A percentile compares a stretch with the other conserved stretches of the same genome.
These are phyloP conservation scores for Basidiobolus meristosporus DNA, from an alignment of 371 early-diverging fungal species.

Conservation along the genomic window DNA sequence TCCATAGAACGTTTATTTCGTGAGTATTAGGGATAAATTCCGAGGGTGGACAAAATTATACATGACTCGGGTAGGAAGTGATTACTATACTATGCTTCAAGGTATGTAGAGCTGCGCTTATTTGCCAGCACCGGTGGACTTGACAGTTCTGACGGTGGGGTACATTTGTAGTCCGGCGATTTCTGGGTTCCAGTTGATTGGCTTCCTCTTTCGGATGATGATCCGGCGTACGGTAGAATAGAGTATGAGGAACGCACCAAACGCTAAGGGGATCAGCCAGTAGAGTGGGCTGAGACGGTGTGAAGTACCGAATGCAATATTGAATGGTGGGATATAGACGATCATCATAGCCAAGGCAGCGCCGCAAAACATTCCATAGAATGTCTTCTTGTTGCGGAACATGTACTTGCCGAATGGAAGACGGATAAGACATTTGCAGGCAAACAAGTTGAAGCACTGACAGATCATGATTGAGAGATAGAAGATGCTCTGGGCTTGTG, in stretches of 20 bases:
- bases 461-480: slow-evolving; percentile 60
- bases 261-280: slow-evolving; percentile 57
- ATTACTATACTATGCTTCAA: too few relatives aligned
- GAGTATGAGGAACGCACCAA: slow-evolving; percentile 52
- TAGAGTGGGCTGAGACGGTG: slow-evolving; percentile 30
- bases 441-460: slow-evolving; percentile 86
- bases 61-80: too few relatives aligned
- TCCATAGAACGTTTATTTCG: too few relatives aligned
- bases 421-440: slow-evolving; percentile 62
- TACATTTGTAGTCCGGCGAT: slow-evolving; percentile 59
- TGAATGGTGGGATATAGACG: slow-evolving; percentile 67
- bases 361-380: slow-evolving; percentile 39
- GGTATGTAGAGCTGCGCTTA: too few relatives aligned
- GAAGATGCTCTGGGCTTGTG: slow-evolving; percentile 56
- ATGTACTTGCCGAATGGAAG: slow-evolving; percentile 63
- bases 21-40: too few relatives aligned
- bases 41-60: too few relatives aligned
- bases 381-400: slow-evolving; percentile 56
- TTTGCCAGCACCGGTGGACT: too few relatives aligned
- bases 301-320: slow-evolving; percentile 43
- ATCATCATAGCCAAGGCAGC: slow-evolving; percentile 35
- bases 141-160: slow-evolving; percentile 23
- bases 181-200: slow-evolving; percentile 44
- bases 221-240: slow-evolving; percentile 46
- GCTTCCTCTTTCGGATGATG: slow-evolving; percentile 25